phyloP scores from a whole-genome alignment of 2,329 filamentous ascomycete species.

The Ophiosphaerella narmari region DNA sequence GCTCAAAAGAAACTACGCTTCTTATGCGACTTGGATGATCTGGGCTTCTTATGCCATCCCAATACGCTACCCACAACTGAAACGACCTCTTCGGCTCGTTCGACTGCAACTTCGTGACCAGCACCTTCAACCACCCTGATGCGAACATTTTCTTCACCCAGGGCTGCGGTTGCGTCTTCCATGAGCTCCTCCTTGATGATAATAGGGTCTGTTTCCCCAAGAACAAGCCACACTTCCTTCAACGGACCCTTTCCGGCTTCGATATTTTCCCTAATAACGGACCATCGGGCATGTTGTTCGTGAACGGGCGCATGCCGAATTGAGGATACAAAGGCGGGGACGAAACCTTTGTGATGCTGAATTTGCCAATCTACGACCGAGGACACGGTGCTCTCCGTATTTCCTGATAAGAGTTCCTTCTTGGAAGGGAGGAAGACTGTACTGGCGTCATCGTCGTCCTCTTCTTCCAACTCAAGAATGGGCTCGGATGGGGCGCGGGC shows the following conservation, averaged over 20 bases:
- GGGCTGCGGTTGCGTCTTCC: slow-evolving; percentile 61
- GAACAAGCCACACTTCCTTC: slow-evolving; percentile 64
- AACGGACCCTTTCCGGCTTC: slow-evolving; percentile 43
- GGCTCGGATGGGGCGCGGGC: not conserved
- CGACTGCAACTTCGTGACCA: slow-evolving; percentile 73
- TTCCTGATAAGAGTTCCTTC: slow-evolving; percentile 54
- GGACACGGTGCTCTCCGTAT: slow-evolving; percentile 62
- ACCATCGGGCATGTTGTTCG: slow-evolving; percentile 66
- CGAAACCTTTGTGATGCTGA: slow-evolving; percentile 67
- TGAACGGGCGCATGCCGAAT: slow-evolving; percentile 73
- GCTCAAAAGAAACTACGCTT: slow-evolving; percentile 1
- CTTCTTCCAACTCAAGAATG: slow-evolving; percentile 3
- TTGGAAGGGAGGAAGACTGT: slow-evolving; percentile 28
- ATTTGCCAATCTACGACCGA: slow-evolving; percentile 73
- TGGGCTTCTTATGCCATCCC: slow-evolving; percentile 24
- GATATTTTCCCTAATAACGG: slow-evolving; percentile 53
- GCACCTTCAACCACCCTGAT: slow-evolving; percentile 61
- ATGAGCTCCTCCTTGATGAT: slow-evolving; percentile 68
- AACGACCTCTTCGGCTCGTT: slow-evolving; percentile 63
- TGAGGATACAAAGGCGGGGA: slow-evolving; percentile 71
- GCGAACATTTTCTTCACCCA: slow-evolving; percentile 64
- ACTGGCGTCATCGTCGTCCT: slow-evolving; percentile 8
- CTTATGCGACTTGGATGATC: slow-evolving; percentile 3
- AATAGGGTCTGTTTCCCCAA: slow-evolving; percentile 69
- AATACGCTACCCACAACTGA: slow-evolving; percentile 53